Base-by-base conservation (phyloP, 2,329 filamentous ascomycete genomes). In the Clonostachys chloroleuca region DNA sequence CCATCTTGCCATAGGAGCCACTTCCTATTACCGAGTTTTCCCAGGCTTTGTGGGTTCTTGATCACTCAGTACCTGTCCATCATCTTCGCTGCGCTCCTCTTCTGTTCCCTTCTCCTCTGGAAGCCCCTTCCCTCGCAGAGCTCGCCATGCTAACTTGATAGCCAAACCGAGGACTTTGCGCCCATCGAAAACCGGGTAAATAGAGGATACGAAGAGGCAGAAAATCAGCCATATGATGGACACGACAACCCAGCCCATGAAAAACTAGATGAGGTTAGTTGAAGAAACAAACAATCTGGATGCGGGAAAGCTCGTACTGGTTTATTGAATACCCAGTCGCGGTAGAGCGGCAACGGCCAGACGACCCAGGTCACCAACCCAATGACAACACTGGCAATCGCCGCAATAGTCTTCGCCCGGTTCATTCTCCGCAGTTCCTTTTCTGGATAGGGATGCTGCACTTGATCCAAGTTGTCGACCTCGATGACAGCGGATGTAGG, bases 331-430 rank as follows among this genome's bases (percentile, higher is more conserved):
- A 30, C 24, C 24, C 78, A 79, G 0, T 74, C 75, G 10, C 87
- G 89, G 59, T 91, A 95, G 81, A 95, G 83, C 2, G 89, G 89
- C 78, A 94, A 91, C 0, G 89, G 89, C 89, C 89, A 94, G 13
- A 94, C 75, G 6, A 94, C 74, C 1, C 94, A 69, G 47, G 92
- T 70, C 1, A 81, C 75, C 0, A 94, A 51, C 0, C 86, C 86
- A 66, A 17, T 46, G 45, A 30, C 24, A 10, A 30, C 36, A 44
- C 14, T 35, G 18, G 13, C 16, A 42, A 34, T 17, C 9, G 14
- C 33, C 8, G n/a, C 18, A 34, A n/a, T 14, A 14, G 16, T 24
- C 30, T 30, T n/a, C 17, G 41, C 41, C 13, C 14, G n/a, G 9
- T 12, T 20, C 20, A 13, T 17, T 33, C 16, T 14, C 1, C 14